These are phyloP conservation scores for Penicillium nordicum DNA, from an alignment of 2,329 filamentous ascomycete species.

Conservation along the genomic window DNA sequence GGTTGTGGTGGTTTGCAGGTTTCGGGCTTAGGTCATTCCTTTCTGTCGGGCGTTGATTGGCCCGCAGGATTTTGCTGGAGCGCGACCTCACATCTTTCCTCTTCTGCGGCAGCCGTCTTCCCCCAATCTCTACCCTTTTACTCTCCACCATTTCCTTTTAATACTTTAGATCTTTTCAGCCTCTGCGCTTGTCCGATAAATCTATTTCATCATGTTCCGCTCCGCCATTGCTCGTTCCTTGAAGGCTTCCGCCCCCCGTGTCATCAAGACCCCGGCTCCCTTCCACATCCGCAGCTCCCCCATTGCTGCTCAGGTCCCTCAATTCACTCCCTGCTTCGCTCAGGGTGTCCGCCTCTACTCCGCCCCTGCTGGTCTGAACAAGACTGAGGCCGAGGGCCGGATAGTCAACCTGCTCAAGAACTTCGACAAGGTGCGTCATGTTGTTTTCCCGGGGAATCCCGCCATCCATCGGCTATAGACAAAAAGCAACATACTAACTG, in stretches of 20 bases:
- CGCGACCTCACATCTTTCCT: slow-evolving; percentile 27
- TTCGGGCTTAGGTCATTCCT: slow-evolving; percentile 41
- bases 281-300: slow-evolving; percentile 58
- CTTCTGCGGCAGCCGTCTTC: slow-evolving; percentile 21
- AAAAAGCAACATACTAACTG: slow-evolving; percentile 4
- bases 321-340: slow-evolving; percentile 60
- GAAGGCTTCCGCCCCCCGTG: slow-evolving; percentile 52
- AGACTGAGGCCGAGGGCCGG: slow-evolving; percentile 83
- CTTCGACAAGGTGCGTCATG: slow-evolving; percentile 81
- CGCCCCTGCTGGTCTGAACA: slow-evolving; percentile 70
- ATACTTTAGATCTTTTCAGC: slow-evolving; percentile 16
- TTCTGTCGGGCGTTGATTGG: slow-evolving; percentile 41
- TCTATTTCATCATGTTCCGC: slow-evolving; percentile 72
- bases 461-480: not conserved
- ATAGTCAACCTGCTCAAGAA: slow-evolving; percentile 91
- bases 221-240: slow-evolving; percentile 77
- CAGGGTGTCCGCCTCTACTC: slow-evolving; percentile 81
- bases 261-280: slow-evolving; percentile 55
- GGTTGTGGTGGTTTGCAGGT: slow-evolving; percentile 31
- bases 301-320: slow-evolving; percentile 53
- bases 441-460: slow-evolving; percentile 9
- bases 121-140: slow-evolving; percentile 9
- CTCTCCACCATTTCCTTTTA: slow-evolving; percentile 14
- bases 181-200: slow-evolving; percentile 16
- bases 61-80: slow-evolving; percentile 35